phyloP scores from a whole-genome alignment of 306 rosid species.

The Cucumis cinereus region DNA sequence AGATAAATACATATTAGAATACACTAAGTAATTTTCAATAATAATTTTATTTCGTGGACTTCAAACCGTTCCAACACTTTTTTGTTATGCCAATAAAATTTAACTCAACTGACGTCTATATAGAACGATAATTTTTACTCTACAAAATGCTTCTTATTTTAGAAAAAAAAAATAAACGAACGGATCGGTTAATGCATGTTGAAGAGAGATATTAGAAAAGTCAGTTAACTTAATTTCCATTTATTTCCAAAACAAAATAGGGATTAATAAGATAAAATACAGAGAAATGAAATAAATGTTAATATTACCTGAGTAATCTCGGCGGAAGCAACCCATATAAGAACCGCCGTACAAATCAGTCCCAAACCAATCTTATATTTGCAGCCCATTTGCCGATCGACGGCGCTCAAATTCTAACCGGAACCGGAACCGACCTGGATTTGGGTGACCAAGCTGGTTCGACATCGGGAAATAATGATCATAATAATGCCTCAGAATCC shows the following conservation, averaged over 20 bases:
- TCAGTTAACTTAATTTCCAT: neutral
- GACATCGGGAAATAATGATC: neutral
- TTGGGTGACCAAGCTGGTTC: neutral
- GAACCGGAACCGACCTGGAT: neutral
- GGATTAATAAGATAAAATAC: neutral
- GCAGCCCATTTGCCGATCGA: conserved; percentile 37
- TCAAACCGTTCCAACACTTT: no score
- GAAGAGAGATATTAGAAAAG: no score
- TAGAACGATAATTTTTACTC: no score
- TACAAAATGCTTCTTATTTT: no score
- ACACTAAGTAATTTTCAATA: no score
- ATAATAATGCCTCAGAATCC: no score
- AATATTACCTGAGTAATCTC: conserved; percentile 57
- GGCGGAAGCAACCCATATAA: conserved; percentile 62
- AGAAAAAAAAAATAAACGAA: no score
- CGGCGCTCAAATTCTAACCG: neutral
- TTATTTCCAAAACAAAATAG: neutral
- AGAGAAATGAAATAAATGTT: neutral
- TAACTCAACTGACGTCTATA: no score
- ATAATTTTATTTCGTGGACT: no score
- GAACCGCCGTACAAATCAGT: conserved; percentile 38
- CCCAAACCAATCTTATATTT: conserved; percentile 46
- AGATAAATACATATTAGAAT: no score
- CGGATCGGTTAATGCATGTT: no score
- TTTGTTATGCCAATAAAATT: no score